These are phyloP conservation scores for Backusella sp. DNA, from an alignment of 192 early-diverging fungal species.

Conservation along the genomic window DNA sequence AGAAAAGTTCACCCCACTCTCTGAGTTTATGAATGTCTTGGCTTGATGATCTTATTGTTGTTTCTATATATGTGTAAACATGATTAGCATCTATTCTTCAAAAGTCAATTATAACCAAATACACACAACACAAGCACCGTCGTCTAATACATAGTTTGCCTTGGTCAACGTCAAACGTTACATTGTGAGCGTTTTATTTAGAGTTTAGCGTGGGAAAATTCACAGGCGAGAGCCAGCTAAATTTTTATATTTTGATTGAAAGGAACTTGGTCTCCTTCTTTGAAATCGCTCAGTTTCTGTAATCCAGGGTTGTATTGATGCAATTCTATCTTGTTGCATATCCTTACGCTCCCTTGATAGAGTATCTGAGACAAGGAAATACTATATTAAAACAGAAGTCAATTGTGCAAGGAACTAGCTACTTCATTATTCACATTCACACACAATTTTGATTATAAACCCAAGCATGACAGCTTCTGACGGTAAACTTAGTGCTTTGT, in stretches of 20 bases:
- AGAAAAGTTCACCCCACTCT: background rate
- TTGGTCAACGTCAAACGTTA: background rate
- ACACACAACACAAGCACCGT: background rate
- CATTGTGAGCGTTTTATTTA: background rate
- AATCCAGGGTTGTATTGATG: no score
- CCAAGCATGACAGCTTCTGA: background rate
- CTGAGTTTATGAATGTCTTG: background rate
- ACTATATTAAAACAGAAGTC: background rate
- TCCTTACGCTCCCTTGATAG: background rate
- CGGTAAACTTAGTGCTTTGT: no score
- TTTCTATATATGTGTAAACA: background rate
- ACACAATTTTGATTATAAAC: background rate
- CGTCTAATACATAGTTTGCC: background rate
- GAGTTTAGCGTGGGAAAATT: background rate
- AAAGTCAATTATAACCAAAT: slow-evolving; percentile 3
- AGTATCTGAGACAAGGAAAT: background rate
- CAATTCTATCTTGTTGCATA: background rate
- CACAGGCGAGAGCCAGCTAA: no score
- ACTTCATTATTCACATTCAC: no score
- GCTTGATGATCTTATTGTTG: background rate
- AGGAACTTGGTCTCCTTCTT: no score
- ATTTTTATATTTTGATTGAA: no score
- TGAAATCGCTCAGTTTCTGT: no score
- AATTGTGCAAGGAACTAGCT: background rate
- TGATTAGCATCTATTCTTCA: background rate